These are phyloP conservation scores for Acorus gramineus DNA, from an alignment of 106 monocot genomes.

Conservation along the genomic window DNA sequence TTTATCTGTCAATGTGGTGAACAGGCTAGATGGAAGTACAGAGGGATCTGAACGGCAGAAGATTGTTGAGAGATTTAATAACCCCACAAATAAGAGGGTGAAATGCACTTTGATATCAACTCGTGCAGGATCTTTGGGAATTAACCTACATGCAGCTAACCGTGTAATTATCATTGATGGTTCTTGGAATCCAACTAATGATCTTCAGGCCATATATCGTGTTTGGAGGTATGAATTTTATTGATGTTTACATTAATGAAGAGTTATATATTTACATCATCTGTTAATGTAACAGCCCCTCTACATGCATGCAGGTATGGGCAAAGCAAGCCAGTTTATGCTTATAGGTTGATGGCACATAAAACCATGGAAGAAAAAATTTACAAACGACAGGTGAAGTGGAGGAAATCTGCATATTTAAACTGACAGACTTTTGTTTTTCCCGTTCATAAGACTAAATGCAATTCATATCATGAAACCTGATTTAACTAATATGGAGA, in stretches of 20 bases:
- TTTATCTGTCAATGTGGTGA: background rate
- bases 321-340: constrained; percentile 90
- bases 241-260: background rate
- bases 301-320: constrained; percentile 75
- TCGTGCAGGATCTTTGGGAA: constrained; percentile 90
- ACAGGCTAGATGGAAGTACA: constrained; percentile 94
- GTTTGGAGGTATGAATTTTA: constrained; percentile 78
- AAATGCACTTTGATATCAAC: constrained; percentile 93
- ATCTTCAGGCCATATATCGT: constrained; percentile 93
- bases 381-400: constrained; percentile 85
- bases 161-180: constrained; percentile 93
- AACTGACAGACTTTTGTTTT: no score
- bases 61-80: constrained; percentile 90
- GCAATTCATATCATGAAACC: no score
- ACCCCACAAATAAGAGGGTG: constrained; percentile 69
- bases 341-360: constrained; percentile 92
- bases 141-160: constrained; percentile 92
- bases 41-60: constrained; percentile 80
- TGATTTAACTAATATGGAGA: no score
- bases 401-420: no score
- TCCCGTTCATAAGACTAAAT: no score
- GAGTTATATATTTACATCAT: background rate
- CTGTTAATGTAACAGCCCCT: no score
- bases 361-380: constrained; percentile 98
- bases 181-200: constrained; percentile 98